Percentiles rank a stretch among this genome's conserved stretches.
Conservation (phyloP, 2,329 filamentous ascomycete genomes). For the Aspergillus pseudoviridinutans region DNA sequence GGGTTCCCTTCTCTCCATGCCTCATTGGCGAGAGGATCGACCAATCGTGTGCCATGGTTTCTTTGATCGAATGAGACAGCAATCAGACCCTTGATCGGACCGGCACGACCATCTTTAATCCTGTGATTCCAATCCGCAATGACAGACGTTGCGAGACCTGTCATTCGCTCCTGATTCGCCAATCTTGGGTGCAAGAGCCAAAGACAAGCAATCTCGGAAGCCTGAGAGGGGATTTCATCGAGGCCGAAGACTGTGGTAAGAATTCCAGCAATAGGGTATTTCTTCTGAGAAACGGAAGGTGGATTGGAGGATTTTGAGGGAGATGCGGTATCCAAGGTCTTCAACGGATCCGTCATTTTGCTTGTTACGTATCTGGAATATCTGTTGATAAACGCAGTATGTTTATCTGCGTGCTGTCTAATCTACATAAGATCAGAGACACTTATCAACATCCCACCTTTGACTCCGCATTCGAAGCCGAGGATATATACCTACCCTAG, state of each 20-base stretch:
- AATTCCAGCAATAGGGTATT: slow-evolving; percentile 72
- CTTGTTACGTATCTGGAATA: not conserved
- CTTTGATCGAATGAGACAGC: slow-evolving; percentile 86
- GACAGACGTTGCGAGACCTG: slow-evolving; percentile 63
- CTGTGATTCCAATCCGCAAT: slow-evolving; percentile 64
- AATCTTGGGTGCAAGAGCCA: slow-evolving; percentile 86
- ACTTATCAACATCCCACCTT: not conserved
- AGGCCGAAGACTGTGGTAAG: slow-evolving; percentile 78
- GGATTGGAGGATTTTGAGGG: slow-evolving; percentile 25
- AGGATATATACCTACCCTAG: not conserved
- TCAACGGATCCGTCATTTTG: slow-evolving; percentile 34
- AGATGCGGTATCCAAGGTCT: slow-evolving; percentile 24
- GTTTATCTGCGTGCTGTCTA: too few relatives aligned
- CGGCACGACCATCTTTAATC: slow-evolving; percentile 27
- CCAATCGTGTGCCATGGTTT: slow-evolving; percentile 76
- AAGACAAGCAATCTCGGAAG: slow-evolving; percentile 65
- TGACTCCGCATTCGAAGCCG: not conserved
- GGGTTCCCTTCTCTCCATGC: slow-evolving; percentile 76
- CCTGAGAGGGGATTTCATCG: slow-evolving; percentile 60
- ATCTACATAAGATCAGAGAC: too few relatives aligned
- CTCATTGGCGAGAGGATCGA: slow-evolving; percentile 66
- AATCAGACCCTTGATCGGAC: slow-evolving; percentile 59
- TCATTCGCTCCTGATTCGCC: slow-evolving; percentile 69
- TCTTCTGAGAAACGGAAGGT: slow-evolving; percentile 56
- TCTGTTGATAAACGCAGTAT: too few relatives aligned